Conservation (phyloP, 805 yeast genomes). For the Yarrowia hollandica region DNA sequence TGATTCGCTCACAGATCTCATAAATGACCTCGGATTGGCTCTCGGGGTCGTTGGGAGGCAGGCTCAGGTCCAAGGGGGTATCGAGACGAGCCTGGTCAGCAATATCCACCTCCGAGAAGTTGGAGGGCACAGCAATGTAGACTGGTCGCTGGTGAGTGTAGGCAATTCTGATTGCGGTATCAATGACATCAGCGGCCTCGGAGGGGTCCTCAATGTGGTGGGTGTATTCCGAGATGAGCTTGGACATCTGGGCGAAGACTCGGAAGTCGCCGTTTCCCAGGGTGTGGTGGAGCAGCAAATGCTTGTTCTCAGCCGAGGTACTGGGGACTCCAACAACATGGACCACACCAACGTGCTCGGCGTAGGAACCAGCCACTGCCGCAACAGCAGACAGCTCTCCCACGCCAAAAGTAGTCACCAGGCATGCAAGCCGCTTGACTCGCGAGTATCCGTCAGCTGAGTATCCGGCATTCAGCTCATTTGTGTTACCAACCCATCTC, state of each 20-base stretch:
- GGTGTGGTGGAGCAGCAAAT: constrained; percentile 76
- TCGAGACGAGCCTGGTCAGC: constrained; percentile 54
- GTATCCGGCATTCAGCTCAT: constrained; percentile 85
- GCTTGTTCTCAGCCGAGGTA: constrained; percentile 67
- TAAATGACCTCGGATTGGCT: constrained; percentile 65
- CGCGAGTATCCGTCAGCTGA: constrained; percentile 89
- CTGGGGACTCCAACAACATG: constrained; percentile 89
- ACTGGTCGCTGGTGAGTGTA: constrained; percentile 75
- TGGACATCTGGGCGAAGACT: constrained; percentile 77
- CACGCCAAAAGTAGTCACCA: constrained; percentile 86
- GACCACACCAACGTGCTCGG: constrained; percentile 83
- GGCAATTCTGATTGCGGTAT: constrained; percentile 71
- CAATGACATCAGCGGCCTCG: constrained; percentile 70
- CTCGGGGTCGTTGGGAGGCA: constrained; percentile 58
- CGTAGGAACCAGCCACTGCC: constrained; percentile 85
- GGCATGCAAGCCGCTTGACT: constrained; percentile 69
- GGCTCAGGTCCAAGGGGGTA: constrained; percentile 62
- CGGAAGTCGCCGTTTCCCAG: constrained; percentile 81
- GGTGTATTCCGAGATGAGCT: constrained; percentile 66
- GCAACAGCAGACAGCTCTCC: constrained; percentile 84
- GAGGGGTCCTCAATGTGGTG: constrained; percentile 62
- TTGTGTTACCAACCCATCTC: constrained; percentile 90
- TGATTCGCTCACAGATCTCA: constrained; percentile 53
- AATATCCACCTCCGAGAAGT: constrained; percentile 65
- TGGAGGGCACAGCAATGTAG: constrained; percentile 79